A percentile compares a stretch with the other conserved stretches of the same genome.
Conservation (phyloP, 2,329 filamentous ascomycete genomes). For the Beauveria medogensis region DNA sequence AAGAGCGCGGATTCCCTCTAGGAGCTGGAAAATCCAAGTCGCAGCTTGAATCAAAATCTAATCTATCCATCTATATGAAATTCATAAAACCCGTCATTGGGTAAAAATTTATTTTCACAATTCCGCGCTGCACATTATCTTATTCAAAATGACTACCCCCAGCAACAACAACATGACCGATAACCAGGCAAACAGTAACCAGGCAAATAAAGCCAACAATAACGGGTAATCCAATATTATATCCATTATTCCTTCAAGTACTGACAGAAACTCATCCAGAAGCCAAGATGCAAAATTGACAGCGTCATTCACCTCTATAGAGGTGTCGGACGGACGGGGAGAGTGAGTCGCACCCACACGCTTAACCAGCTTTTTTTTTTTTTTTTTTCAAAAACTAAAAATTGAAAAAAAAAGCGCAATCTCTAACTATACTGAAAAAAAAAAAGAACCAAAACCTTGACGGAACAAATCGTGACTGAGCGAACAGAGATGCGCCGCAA, state of each 20-base stretch:
- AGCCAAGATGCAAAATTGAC: neutral
- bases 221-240: neutral
- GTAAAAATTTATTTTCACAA: no score
- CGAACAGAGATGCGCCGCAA: neutral
- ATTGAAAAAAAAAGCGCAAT: neutral
- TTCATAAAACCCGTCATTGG: no score
- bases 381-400: no score
- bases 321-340: neutral
- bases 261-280: neutral
- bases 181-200: no score
- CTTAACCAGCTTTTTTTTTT: no score
- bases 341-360: neutral
- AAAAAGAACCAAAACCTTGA: neutral
- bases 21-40: no score
- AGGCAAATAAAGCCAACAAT: neutral
- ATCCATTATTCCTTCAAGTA: neutral
- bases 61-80: no score
- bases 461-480: neutral
- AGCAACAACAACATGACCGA: no score
- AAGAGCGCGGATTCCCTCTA: no score
- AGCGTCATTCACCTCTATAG: neutral
- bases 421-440: neutral
- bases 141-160: no score
- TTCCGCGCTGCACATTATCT: no score
- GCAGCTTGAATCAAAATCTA: no score